Evolutionary conservation across 2,329 filamentous ascomycete genomes (phyloP).

Genomic region (Emergomyces africanus): DNA sequence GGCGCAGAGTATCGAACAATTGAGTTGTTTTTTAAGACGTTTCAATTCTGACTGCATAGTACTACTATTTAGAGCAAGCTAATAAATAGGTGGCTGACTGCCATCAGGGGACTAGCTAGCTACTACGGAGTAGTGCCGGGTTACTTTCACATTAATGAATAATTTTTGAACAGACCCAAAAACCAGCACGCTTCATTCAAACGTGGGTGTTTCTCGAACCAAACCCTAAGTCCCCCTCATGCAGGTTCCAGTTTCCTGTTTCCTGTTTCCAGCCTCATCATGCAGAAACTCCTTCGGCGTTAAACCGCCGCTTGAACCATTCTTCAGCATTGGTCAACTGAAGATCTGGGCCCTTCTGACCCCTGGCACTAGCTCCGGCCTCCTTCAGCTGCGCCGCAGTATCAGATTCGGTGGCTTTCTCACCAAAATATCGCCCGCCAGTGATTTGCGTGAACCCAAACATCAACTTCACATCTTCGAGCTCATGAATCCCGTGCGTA

Average conservation of each 20-base stretch:
- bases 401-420: background rate
- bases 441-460: constrained; percentile 26
- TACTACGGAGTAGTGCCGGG: background rate
- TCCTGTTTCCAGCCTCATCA: background rate
- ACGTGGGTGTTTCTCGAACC: background rate
- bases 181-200: background rate
- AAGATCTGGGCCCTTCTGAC: background rate
- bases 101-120: background rate
- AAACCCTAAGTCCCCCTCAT: background rate
- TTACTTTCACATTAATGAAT: too few species aligned
- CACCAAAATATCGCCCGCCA: constrained; percentile 13
- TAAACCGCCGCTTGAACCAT: background rate
- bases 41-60: background rate
- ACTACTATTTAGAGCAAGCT: background rate
- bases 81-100: too few species aligned
- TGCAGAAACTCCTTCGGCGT: background rate
- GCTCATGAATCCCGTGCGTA: constrained; percentile 19
- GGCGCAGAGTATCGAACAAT: background rate
- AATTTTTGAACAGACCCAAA: too few species aligned
- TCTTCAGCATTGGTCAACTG: background rate
- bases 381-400: background rate
- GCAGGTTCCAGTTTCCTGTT: background rate
- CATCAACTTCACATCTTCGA: constrained; percentile 27
- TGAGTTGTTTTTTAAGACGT: background rate
- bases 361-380: background rate